Evolutionary conservation across 306 rosid genomes (phyloP).

Genomic region (Astragalus glycyphyllos): DNA sequence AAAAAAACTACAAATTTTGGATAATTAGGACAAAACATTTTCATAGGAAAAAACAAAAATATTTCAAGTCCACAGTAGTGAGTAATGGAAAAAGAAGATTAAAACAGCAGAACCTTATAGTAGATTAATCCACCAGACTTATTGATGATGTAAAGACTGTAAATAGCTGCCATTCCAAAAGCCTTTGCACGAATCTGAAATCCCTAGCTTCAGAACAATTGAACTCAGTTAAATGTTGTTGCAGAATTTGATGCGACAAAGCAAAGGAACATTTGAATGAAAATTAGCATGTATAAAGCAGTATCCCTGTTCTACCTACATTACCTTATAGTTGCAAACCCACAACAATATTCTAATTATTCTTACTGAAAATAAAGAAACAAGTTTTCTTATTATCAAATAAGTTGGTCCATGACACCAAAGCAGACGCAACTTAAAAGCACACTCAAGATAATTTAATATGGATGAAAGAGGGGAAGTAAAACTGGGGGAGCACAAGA

Average conservation of each 20-base stretch:
- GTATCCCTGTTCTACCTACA: slow-evolving; percentile 1
- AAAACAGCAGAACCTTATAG: slow-evolving; percentile 64
- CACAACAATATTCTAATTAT: neutral
- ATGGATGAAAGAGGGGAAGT: no score
- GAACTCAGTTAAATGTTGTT: neutral
- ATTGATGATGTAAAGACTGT: slow-evolving; percentile 88
- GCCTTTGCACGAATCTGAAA: slow-evolving; percentile 41
- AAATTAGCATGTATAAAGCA: neutral
- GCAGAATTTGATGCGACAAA: neutral
- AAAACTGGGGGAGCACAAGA: neutral
- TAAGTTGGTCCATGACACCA: neutral
- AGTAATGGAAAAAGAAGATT: slow-evolving; percentile 25
- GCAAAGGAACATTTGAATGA: neutral
- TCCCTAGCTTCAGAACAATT: neutral
- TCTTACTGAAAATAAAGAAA: neutral
- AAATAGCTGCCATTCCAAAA: slow-evolving; percentile 78
- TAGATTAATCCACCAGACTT: slow-evolving; percentile 94
- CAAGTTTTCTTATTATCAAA: neutral
- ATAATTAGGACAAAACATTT: neutral
- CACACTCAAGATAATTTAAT: no score
- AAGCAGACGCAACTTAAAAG: neutral
- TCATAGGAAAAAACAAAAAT: neutral
- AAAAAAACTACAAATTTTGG: neutral
- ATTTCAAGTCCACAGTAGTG: neutral
- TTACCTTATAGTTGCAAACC: neutral